Evolutionary conservation across 352 stramenopile genomes (phyloP).

Genomic region (Aphanomyces invadans): DNA sequence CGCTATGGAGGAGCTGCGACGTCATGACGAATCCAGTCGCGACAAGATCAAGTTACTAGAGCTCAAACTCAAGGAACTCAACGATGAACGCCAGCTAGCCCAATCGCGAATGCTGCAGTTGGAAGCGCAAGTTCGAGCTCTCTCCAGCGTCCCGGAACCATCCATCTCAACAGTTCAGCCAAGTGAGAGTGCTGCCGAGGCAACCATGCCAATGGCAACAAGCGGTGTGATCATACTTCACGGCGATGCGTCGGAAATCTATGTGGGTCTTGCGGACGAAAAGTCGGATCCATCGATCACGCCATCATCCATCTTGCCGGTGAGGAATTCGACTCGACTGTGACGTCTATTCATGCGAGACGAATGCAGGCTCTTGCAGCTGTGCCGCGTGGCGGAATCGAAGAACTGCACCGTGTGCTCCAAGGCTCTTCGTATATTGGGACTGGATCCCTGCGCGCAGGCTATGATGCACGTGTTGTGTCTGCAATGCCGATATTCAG

Average conservation of each 20-base stretch:
- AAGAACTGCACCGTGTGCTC: neutral
- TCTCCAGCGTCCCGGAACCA: no score
- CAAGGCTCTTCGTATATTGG: conserved; percentile 15
- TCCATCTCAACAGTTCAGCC: neutral
- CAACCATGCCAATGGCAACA: neutral
- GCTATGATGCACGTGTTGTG: neutral
- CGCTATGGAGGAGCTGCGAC: neutral
- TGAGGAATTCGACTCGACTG: no score
- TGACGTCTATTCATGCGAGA: no score
- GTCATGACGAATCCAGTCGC: neutral
- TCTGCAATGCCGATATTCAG: no score
- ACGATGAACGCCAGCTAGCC: neutral
- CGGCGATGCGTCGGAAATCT: neutral
- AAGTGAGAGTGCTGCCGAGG: neutral
- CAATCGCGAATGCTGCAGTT: no score
- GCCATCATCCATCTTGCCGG: neutral
- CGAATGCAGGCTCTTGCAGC: neutral
- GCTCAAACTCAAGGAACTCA: neutral
- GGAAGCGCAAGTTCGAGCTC: no score
- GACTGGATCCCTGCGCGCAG: neutral
- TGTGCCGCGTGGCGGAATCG: neutral
- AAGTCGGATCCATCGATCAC: neutral
- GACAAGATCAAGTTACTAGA: neutral
- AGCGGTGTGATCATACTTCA: neutral
- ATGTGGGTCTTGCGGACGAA: neutral